A percentile compares a stretch with the other conserved stretches of the same genome.
Conservation (phyloP, 345 rosid genomes). For the Sisymbrium altissimum region DNA sequence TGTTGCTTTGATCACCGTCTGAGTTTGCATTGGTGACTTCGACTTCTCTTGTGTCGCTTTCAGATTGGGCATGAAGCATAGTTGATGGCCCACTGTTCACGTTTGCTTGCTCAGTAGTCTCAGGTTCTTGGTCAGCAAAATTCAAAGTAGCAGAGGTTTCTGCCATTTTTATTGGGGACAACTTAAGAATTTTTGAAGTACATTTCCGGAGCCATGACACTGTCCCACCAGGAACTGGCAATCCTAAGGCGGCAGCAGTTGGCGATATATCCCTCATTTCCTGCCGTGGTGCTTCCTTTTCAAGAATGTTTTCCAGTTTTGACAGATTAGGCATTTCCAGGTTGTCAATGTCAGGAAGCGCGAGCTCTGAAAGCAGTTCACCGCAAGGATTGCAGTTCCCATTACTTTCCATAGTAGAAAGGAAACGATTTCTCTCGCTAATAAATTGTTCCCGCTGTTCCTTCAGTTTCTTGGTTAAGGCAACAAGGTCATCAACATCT, state of each 20-base stretch:
- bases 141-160: constrained; percentile 42
- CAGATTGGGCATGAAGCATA: constrained; percentile 44
- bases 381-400: constrained; percentile 69
- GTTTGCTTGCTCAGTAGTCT: constrained; percentile 34
- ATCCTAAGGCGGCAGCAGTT: constrained; percentile 33
- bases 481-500: constrained; percentile 81
- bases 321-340: constrained; percentile 45
- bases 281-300: constrained; percentile 28
- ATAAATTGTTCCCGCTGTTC: constrained; percentile 72
- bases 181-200: constrained; percentile 69
- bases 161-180: constrained; percentile 63
- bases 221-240: constrained; percentile 56
- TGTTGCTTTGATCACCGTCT: constrained; percentile 51
- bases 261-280: constrained; percentile 30
- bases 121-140: constrained; percentile 30
- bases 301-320: constrained; percentile 36
- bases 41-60: constrained; percentile 40
- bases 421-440: constrained; percentile 77
- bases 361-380: constrained; percentile 63
- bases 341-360: constrained; percentile 72
- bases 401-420: constrained; percentile 65
- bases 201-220: constrained; percentile 81
- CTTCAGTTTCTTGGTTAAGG: constrained; percentile 73
- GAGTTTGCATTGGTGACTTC: constrained; percentile 45
- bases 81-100: constrained; percentile 43